Percentiles rank a stretch among this genome's conserved stretches.
Conservation (phyloP, 345 rosid genomes). For the Populus alba region DNA sequence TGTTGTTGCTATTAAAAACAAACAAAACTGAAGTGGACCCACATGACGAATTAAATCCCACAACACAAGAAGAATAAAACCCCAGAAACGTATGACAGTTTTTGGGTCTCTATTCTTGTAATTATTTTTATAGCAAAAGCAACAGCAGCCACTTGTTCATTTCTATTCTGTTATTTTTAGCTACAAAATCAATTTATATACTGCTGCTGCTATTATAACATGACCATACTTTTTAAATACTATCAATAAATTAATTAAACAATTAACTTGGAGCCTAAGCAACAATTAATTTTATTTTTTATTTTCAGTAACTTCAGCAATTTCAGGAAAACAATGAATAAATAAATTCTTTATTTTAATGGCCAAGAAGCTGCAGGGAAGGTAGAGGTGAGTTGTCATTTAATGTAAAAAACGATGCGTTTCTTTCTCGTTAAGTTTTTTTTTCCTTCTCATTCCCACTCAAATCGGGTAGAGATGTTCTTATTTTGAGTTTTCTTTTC, state of each 20-base stretch:
- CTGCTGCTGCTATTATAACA: not conserved
- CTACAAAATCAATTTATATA: not conserved
- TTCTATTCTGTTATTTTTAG: conserved; percentile 6
- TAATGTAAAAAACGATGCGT: conserved; percentile 3
- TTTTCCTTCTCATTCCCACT: conserved; percentile 12
- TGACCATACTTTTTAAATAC: not conserved
- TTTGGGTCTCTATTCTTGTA: not conserved
- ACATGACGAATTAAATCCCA: not conserved
- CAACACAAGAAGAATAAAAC: not conserved
- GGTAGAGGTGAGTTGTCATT: not conserved
- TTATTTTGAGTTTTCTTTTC: too few relatives aligned
- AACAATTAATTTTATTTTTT: not conserved
- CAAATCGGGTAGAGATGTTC: not conserved
- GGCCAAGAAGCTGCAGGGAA: conserved; percentile 6
- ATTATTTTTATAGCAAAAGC: conserved; percentile 1
- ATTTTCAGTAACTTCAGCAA: not conserved
- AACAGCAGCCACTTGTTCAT: not conserved
- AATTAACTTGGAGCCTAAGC: conserved; percentile 23
- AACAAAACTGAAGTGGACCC: not conserved
- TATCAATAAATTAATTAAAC: too few relatives aligned
- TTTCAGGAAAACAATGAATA: not conserved
- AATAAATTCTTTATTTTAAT: not conserved
- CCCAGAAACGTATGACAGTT: not conserved
- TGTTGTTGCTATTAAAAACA: not conserved
- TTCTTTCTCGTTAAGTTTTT: not conserved